These are phyloP conservation scores for Gaeumannomyces sp. DNA, from an alignment of 2,329 filamentous ascomycete genomes.

Conservation along the genomic window DNA sequence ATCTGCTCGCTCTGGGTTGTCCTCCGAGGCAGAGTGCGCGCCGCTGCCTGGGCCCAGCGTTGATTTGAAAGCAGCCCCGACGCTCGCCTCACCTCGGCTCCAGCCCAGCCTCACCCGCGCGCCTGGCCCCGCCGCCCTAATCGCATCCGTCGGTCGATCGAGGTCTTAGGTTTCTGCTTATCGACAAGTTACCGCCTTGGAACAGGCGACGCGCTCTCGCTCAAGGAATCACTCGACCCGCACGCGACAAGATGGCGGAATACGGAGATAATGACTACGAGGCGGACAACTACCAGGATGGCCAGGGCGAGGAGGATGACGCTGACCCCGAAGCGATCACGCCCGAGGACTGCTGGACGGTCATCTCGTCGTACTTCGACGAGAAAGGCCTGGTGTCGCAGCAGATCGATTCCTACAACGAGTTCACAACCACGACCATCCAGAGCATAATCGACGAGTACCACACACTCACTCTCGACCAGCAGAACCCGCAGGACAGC, in stretches of 20 bases:
- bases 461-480: conserved; percentile 84
- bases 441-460: conserved; percentile 94
- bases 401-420: conserved; percentile 96
- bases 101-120: background rate
- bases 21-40: background rate
- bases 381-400: conserved; percentile 93
- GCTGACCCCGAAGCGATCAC: conserved; percentile 68
- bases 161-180: background rate
- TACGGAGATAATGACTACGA: conserved; percentile 39
- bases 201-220: background rate
- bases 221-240: background rate
- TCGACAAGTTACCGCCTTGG: background rate
- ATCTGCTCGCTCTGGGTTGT: background rate
- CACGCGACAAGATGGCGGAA: conserved; percentile 6
- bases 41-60: background rate
- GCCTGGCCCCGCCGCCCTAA: background rate
- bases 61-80: background rate
- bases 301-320: conserved; percentile 61
- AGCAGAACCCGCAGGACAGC: conserved; percentile 72
- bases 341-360: conserved; percentile 96
- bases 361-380: conserved; percentile 96
- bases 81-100: background rate
- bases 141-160: background rate
- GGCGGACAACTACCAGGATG: conserved; percentile 40
- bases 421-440: conserved; percentile 90